Percentiles rank a stretch among this genome's conserved stretches.
Conservation (phyloP, 1,284 basidiomycete species). For the Microbotryum violaceum region DNA sequence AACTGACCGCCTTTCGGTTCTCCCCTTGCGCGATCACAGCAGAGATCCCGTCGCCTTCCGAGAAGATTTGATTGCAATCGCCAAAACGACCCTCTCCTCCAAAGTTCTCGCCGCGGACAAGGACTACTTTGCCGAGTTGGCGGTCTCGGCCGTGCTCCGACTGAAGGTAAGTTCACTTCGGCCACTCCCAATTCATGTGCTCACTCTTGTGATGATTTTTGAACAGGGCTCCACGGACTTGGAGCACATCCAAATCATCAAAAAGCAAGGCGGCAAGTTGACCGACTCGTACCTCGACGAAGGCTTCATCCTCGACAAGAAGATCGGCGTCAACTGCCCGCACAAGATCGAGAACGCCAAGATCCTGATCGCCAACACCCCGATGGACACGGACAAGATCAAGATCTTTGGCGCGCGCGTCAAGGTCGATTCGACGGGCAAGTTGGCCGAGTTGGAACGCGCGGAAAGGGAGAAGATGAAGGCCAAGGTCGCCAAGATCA, state of each 20-base stretch:
- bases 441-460: constrained; percentile 94
- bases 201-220: background rate
- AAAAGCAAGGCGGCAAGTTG: constrained; percentile 97
- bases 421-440: constrained; percentile 90
- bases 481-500: constrained; percentile 91
- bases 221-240: constrained; percentile 82
- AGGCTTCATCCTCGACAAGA: constrained; percentile 97
- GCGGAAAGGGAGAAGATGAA: constrained; percentile 99
- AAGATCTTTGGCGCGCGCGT: constrained; percentile 97
- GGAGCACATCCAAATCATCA: constrained; percentile 99
- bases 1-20: constrained; percentile 22
- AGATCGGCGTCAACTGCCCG: constrained; percentile 88
- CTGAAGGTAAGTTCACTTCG: constrained; percentile 54
- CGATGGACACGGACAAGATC: constrained; percentile 99
- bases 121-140: constrained; percentile 96
- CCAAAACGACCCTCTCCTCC: constrained; percentile 87
- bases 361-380: constrained; percentile 96
- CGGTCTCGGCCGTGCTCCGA: constrained; percentile 91
- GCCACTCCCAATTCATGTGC: background rate
- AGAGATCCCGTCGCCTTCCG: constrained; percentile 69
- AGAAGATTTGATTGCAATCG: constrained; percentile 90
- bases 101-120: constrained; percentile 98
- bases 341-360: constrained; percentile 92
- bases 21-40: constrained; percentile 42
- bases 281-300: constrained; percentile 98